Percentiles rank a stretch among this genome's conserved stretches.
phyloP scores from a whole-genome alignment of 176 grass and related monocot species.

The Rhipidocladum racemiflorum region DNA sequence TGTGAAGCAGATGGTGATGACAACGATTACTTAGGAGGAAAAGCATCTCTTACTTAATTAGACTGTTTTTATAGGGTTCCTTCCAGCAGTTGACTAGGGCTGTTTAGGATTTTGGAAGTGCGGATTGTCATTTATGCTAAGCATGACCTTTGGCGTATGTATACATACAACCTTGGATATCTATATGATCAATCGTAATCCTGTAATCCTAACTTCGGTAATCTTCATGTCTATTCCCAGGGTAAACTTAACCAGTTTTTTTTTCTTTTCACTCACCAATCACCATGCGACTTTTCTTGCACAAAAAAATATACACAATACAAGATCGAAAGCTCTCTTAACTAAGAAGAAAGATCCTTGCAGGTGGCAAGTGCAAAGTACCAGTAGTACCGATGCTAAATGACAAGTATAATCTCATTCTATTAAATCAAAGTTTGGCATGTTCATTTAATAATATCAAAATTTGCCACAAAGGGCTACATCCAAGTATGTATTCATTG shows the following conservation, averaged over 20 bases:
- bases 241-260: neutral
- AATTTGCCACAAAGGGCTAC: neutral
- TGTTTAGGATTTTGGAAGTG: slow-evolving; percentile 8
- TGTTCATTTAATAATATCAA: neutral
- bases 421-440: neutral
- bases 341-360: neutral
- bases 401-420: neutral
- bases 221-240: neutral
- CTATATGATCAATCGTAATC: neutral
- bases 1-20: slow-evolving; percentile 46
- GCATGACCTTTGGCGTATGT: slow-evolving; percentile 10
- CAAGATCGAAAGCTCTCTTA: neutral
- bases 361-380: neutral
- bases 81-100: neutral
- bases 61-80: neutral
- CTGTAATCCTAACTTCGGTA: neutral
- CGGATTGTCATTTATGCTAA: neutral
- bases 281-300: neutral
- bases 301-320: neutral
- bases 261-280: neutral
- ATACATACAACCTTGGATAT: neutral
- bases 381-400: neutral
- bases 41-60: slow-evolving; percentile 38
- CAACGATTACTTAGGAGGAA: slow-evolving; percentile 55
- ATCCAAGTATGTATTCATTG: neutral